Base-by-base conservation (phyloP, 2,329 filamentous ascomycete genomes). In the Ilyonectria sp. region DNA sequence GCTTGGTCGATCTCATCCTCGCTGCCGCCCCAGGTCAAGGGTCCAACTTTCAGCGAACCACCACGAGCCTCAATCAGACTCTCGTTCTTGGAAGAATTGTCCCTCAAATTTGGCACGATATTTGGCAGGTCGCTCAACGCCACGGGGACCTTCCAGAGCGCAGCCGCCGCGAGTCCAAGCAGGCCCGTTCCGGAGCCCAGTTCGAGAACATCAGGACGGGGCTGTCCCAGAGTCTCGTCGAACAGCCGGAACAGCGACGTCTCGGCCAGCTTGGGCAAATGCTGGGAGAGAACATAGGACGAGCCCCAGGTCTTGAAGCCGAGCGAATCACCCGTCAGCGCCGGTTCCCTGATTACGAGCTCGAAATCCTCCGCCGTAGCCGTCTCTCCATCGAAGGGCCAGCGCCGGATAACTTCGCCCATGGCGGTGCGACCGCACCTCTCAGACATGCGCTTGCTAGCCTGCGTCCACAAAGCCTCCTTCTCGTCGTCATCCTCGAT, bases 271-370 rank as follows among this genome's bases (percentile, higher is more conserved):
- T 76, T 76, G 21, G 84, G 83, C 29, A 98, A 87, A 26, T 93
- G 90, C 72, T 89, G 92, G 0, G 95, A 92, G 5, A 98, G 89
- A 2, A 97, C 87, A 76, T 94, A 97, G 0, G 94, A 95, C 0
- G 94, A 95, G 1, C 93, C 94, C 96, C 96, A 98, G 0, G 96
- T 99, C 81, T 99, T 98, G 79, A 97, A 87, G 1, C 96, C 96
- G 19, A 98, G 85, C 66, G 93, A 93, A 79, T 98, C 95, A 7
- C 93, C 93, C 0, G 94, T 97, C 63, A 98, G 85, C 1, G 94
- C 91, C 2, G 96, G 96, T 78, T 99, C 96, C 63, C 94, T 88
- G 44, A 99, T 90, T 40, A 87, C 86, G 57, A 99, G 84, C 52
- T 91, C 86, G 72, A 94, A 86, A 1, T 81, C 72, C 29, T 83